Evolutionary conservation across 148 eudicot genomes (phyloP).

Genomic region (Rhododendron ovatum): DNA sequence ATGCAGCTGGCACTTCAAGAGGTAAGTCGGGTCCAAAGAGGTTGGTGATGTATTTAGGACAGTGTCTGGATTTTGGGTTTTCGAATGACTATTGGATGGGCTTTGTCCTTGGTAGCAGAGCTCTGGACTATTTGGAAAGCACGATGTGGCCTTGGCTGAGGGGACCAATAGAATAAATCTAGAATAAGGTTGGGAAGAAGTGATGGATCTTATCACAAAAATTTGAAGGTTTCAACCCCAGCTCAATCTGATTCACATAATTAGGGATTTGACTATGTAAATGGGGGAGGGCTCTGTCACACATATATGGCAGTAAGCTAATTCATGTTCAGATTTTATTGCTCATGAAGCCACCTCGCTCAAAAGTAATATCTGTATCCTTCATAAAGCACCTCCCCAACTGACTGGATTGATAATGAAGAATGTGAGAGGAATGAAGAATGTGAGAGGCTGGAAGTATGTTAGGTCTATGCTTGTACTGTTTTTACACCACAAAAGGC

Average conservation of each 20-base stretch:
- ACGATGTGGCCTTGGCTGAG: not conserved
- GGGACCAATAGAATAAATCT: not conserved
- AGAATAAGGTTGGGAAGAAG: not conserved
- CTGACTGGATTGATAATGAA: not conserved
- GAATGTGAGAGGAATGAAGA: not conserved
- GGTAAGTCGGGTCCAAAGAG: not conserved
- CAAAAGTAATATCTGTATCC: not conserved
- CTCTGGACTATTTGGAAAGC: not conserved
- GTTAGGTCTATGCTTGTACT: not conserved
- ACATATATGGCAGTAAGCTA: not conserved
- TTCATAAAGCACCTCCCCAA: not conserved
- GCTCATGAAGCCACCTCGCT: not conserved
- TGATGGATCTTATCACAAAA: not conserved
- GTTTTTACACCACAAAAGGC: not conserved
- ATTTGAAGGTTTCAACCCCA: not conserved
- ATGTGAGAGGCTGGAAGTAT: not conserved
- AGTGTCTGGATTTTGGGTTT: not conserved
- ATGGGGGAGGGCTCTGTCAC: not conserved
- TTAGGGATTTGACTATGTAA: not conserved
- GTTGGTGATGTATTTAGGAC: not conserved
- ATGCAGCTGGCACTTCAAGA: not conserved
- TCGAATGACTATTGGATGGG: not conserved
- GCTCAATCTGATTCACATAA: not conserved
- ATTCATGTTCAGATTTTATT: not conserved
- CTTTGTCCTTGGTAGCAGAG: not conserved